Percentiles rank a stretch among this genome's conserved stretches.
phyloP scores from a whole-genome alignment of 2,329 filamentous ascomycete species.

The Fusarium albosuccineum region DNA sequence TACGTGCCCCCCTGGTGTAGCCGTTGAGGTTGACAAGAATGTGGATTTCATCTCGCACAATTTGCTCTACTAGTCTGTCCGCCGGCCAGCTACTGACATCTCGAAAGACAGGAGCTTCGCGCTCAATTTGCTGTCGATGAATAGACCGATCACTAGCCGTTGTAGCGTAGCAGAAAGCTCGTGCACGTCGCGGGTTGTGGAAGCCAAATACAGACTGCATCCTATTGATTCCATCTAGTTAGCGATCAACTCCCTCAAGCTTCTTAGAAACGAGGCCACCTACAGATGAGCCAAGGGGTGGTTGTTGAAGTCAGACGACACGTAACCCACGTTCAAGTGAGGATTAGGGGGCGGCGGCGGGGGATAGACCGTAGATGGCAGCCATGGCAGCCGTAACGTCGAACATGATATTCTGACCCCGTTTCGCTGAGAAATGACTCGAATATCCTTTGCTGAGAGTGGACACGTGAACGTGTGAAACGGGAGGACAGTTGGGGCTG shows the following conservation, averaged over 20 bases:
- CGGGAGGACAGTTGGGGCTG: slow-evolving; percentile 92
- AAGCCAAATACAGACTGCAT: slow-evolving; percentile 99
- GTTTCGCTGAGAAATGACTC: slow-evolving; percentile 94
- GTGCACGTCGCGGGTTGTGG: slow-evolving; percentile 79
- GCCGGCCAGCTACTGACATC: slow-evolving; percentile 90
- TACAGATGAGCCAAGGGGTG: slow-evolving; percentile 92
- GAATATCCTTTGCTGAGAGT: slow-evolving; percentile 89
- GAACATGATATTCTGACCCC: slow-evolving; percentile 93
- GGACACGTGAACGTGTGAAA: slow-evolving; percentile 99
- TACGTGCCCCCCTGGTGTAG: slow-evolving; percentile 95
- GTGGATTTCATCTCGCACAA: slow-evolving; percentile 88
- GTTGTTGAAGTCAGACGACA: slow-evolving; percentile 99
- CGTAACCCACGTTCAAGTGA: slow-evolving; percentile 91
- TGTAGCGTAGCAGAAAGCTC: slow-evolving; percentile 95
- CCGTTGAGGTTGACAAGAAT: slow-evolving; percentile 98
- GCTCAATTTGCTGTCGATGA: slow-evolving; percentile 93
- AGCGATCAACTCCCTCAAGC: slow-evolving; percentile 9
- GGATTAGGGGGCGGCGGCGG: slow-evolving; percentile 87
- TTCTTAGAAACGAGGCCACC: slow-evolving; percentile 44
- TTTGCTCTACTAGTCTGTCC: slow-evolving; percentile 86
- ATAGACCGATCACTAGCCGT: slow-evolving; percentile 89
- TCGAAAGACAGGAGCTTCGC: slow-evolving; percentile 89
- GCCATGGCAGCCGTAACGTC: slow-evolving; percentile 87
- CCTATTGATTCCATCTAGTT: slow-evolving; percentile 49
- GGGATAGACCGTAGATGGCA: slow-evolving; percentile 83